A percentile compares a stretch with the other conserved stretches of the same genome.
These are phyloP conservation scores for Verticillium nubilum DNA, from an alignment of 2,329 filamentous ascomycete species.

Conservation along the genomic window DNA sequence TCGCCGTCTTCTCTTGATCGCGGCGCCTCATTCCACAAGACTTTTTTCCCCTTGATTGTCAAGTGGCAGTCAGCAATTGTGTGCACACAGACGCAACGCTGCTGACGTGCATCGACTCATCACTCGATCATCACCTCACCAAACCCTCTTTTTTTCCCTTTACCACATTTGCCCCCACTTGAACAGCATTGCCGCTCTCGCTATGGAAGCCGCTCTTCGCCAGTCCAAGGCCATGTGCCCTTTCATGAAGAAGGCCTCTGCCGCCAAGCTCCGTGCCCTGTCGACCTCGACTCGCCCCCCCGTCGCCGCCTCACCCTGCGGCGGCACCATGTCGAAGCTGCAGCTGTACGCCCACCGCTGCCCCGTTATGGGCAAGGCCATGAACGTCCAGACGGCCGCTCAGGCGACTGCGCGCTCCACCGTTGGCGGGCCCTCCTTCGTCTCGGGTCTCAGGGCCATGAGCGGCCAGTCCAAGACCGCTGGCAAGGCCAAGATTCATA, in stretches of 20 bases:
- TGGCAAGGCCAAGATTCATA: conserved; percentile 74
- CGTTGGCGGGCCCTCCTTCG: neutral
- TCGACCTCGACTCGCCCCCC: conserved; percentile 66
- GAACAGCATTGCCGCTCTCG: conserved; percentile 6
- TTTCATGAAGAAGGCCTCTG: conserved; percentile 91
- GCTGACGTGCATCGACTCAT: neutral
- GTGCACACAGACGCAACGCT: neutral
- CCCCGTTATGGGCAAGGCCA: conserved; percentile 97
- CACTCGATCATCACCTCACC: neutral
- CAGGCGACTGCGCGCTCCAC: conserved; percentile 27
- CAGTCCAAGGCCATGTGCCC: conserved; percentile 97
- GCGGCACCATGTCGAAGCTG: conserved; percentile 93
- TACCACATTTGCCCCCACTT: neutral
- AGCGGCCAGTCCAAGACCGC: conserved; percentile 41
- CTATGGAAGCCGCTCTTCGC: conserved; percentile 90
- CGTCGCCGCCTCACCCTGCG: conserved; percentile 60
- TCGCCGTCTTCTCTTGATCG: neutral
- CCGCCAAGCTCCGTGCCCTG: conserved; percentile 83
- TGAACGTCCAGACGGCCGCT: conserved; percentile 74
- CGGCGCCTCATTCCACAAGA: neutral
- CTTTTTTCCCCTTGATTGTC: neutral
- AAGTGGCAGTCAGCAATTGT: neutral
- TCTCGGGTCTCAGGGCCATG: conserved; percentile 42
- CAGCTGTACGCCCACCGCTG: conserved; percentile 92
- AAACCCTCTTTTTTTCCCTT: neutral